Evolutionary conservation across 108 stramenopile genomes (phyloP).

Genomic region (Fragilaria crotonensis): DNA sequence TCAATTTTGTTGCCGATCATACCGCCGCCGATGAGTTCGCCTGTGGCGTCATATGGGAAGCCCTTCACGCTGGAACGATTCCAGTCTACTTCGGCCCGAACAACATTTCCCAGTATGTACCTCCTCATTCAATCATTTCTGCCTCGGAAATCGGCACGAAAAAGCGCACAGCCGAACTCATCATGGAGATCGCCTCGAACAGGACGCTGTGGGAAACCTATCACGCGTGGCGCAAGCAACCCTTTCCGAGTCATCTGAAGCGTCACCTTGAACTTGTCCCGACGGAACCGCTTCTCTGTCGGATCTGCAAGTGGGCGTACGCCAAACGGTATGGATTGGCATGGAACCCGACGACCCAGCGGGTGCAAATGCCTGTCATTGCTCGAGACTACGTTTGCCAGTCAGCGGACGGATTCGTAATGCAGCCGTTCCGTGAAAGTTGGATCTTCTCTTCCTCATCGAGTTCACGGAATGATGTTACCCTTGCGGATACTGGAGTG

Average conservation of each 20-base stretch:
- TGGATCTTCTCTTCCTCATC: too few relatives aligned
- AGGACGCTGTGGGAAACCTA: conserved; percentile 53
- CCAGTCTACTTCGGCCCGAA: conserved; percentile 61
- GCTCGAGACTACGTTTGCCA: too few relatives aligned
- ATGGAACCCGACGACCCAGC: conserved; percentile 48
- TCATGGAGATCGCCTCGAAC: conserved; percentile 31
- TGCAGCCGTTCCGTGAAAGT: too few relatives aligned
- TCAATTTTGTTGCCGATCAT: conserved; percentile 59
- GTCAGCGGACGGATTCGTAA: too few relatives aligned
- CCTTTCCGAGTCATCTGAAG: conserved; percentile 25
- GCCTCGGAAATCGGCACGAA: conserved; percentile 26
- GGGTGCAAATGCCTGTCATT: too few relatives aligned
- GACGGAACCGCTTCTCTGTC: conserved; percentile 25
- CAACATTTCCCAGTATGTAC: conserved; percentile 44
- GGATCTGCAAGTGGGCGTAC: conserved; percentile 66
- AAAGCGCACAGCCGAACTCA: conserved; percentile 27
- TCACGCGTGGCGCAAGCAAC: conserved; percentile 52
- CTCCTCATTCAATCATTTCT: conserved; percentile 33
- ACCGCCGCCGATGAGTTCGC: conserved; percentile 47
- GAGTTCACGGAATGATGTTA: too few relatives aligned
- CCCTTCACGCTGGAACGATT: conserved; percentile 46
- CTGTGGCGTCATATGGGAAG: conserved; percentile 57
- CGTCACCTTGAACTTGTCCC: conserved; percentile 29
- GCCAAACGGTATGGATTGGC: conserved; percentile 57
- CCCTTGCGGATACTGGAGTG: too few relatives aligned